Evolutionary conservation across 1,139 yeast genomes (phyloP).

Genomic region (Zygosaccharomyces sapae): DNA sequence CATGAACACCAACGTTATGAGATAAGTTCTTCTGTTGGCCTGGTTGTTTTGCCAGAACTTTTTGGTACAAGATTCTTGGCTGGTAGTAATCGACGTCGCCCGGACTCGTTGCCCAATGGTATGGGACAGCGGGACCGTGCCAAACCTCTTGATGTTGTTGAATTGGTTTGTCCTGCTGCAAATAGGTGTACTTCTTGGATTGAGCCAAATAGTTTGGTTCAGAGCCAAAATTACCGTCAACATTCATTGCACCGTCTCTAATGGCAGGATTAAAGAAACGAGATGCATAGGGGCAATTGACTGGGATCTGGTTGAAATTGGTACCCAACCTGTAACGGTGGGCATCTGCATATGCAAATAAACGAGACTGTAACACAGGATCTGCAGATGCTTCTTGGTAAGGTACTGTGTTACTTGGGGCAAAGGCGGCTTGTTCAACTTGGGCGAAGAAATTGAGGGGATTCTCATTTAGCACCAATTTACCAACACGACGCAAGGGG

Average conservation of each 20-base stretch:
- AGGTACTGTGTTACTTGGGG: conserved; percentile 57
- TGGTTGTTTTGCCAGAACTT: conserved; percentile 67
- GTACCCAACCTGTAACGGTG: conserved; percentile 60
- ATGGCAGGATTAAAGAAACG: conserved; percentile 58
- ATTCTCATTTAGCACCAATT: conserved; percentile 50
- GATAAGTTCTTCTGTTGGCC: conserved; percentile 82
- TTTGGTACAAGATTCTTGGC: conserved; percentile 63
- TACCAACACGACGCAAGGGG: conserved; percentile 58
- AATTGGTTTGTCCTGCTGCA: conserved; percentile 37
- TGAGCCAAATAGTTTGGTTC: conserved; percentile 76
- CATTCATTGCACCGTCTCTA: conserved; percentile 85
- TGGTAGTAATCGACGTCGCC: conserved; percentile 65
- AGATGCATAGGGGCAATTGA: conserved; percentile 54
- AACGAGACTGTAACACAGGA: conserved; percentile 55
- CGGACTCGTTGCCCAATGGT: conserved; percentile 71
- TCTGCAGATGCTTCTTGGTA: conserved; percentile 58
- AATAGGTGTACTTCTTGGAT: conserved; percentile 35
- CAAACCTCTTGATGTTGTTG: conserved; percentile 77
- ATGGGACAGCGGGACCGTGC: conserved; percentile 82
- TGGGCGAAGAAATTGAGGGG: conserved; percentile 56
- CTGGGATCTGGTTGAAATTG: conserved; percentile 64
- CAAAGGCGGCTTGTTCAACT: conserved; percentile 56
- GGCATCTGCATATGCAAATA: conserved; percentile 57
- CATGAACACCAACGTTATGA: conserved; percentile 78
- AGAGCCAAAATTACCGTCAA: conserved; percentile 80